A percentile compares a stretch with the other conserved stretches of the same genome.
phyloP scores from a whole-genome alignment of 257 asterid species.

The Primulina tabacum region DNA sequence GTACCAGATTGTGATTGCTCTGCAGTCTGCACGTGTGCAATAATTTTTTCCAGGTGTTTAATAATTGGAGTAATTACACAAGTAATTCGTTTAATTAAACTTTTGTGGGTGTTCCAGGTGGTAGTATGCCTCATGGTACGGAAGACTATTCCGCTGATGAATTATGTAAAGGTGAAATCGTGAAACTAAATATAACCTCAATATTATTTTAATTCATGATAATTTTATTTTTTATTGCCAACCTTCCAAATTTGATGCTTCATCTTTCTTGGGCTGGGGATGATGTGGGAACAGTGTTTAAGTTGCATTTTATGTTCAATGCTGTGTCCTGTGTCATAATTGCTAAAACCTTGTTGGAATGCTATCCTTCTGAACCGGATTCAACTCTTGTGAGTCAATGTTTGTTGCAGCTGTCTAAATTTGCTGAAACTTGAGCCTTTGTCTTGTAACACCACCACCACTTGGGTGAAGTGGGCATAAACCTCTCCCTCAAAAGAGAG shows the following conservation, averaged over 20 bases:
- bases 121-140: constrained; percentile 90
- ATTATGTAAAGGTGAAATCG: constrained; percentile 89
- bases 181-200: constrained; percentile 26
- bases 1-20: constrained; percentile 36
- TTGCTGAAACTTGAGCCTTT: constrained; percentile 6
- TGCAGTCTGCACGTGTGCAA: constrained; percentile 10
- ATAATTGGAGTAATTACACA: constrained; percentile 18
- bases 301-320: constrained; percentile 13
- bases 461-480: no score
- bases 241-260: constrained; percentile 13
- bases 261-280: constrained; percentile 2
- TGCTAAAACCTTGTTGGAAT: constrained; percentile 8
- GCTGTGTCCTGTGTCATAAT: not conserved
- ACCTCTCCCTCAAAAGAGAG: no score
- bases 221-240: not conserved
- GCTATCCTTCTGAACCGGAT: not conserved
- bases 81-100: constrained; percentile 28
- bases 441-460: no score
- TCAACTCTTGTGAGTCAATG: not conserved
- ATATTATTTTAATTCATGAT: constrained; percentile 10
- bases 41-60: constrained; percentile 17
- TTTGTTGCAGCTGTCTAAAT: not conserved
- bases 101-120: constrained; percentile 54
- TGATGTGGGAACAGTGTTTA: constrained; percentile 4
- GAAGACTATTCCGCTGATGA: constrained; percentile 81